Percentiles rank a stretch among this genome's conserved stretches.
phyloP scores from a whole-genome alignment of 768 basidiomycete species.

The Collybia sp. region DNA sequence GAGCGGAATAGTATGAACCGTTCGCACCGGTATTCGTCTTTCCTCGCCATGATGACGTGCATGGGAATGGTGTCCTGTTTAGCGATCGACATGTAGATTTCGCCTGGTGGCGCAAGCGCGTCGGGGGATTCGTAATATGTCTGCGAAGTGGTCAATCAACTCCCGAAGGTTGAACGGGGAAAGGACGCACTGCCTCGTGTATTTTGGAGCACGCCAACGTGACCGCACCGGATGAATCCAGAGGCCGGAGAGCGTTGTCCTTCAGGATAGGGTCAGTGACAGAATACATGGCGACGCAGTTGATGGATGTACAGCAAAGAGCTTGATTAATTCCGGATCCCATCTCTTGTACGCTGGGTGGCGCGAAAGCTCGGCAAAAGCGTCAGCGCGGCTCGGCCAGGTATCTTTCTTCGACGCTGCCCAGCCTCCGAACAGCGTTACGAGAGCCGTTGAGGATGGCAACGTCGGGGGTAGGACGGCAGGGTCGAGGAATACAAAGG shows the following conservation, averaged over 20 bases:
- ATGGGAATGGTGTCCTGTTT: slow-evolving; percentile 10
- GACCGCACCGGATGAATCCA: slow-evolving; percentile 9
- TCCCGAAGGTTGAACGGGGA: no score
- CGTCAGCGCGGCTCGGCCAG: slow-evolving; percentile 6
- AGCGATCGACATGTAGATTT: slow-evolving; percentile 10
- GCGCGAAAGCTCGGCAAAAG: slow-evolving; percentile 4
- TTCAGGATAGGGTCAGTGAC: not conserved
- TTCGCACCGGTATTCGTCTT: slow-evolving; percentile 13
- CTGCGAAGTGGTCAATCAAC: not conserved
- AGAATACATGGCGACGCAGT: not conserved
- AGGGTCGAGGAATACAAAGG: slow-evolving; percentile 12
- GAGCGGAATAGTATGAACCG: not conserved
- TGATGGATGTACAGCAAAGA: slow-evolving; percentile 9
- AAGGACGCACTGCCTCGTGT: slow-evolving; percentile 12
- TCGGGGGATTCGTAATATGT: slow-evolving; percentile 11
- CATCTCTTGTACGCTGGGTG: slow-evolving; percentile 10
- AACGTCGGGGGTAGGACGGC: slow-evolving; percentile 9
- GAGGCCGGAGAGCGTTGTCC: slow-evolving; percentile 7
- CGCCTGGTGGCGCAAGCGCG: slow-evolving; percentile 7
- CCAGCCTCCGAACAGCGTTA: slow-evolving; percentile 11
- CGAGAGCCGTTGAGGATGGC: slow-evolving; percentile 4
- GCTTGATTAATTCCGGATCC: slow-evolving; percentile 7
- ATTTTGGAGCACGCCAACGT: slow-evolving; percentile 8
- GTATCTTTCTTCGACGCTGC: slow-evolving; percentile 11
- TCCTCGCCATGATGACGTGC: slow-evolving; percentile 10